Conservation (phyloP, 371 early-diverging fungal species). For the Quaeritorhiza haematococci region DNA sequence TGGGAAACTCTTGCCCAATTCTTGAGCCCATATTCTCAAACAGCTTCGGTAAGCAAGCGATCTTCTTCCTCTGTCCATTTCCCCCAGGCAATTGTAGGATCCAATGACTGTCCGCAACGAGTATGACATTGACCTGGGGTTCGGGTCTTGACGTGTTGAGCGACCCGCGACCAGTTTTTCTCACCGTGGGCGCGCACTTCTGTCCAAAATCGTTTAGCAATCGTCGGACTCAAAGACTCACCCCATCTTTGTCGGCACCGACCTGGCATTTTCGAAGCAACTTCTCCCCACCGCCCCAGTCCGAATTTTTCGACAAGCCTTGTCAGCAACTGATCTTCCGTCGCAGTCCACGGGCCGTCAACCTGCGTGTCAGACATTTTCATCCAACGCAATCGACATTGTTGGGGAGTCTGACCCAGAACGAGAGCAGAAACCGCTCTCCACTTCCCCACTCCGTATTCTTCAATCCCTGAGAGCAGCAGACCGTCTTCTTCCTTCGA, state of each 20-base stretch:
- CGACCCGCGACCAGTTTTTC: too few relatives aligned
- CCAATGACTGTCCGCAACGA: too few relatives aligned
- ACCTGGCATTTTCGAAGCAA: not conserved
- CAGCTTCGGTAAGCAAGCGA: not conserved
- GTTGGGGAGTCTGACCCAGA: not conserved
- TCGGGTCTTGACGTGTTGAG: too few relatives aligned
- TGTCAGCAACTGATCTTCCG: not conserved
- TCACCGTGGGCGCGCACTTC: too few relatives aligned
- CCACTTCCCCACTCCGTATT: not conserved
- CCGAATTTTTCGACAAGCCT: not conserved
- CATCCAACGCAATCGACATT: not conserved
- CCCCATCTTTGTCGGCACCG: not conserved
- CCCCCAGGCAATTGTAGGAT: too few relatives aligned
- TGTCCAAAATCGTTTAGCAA: too few relatives aligned
- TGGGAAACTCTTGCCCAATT: not conserved
- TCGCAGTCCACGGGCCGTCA: not conserved
- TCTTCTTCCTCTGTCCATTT: too few relatives aligned
- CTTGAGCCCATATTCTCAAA: not conserved
- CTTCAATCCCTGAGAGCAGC: not conserved
- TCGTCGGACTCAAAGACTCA: too few relatives aligned
- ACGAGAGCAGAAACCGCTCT: not conserved
- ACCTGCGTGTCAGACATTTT: not conserved
- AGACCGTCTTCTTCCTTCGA: not conserved
- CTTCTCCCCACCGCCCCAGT: not conserved
- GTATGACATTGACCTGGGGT: too few relatives aligned